Evolutionary conservation across 768 basidiomycete genomes (phyloP), one percentile per base, ranked within the genome.

Genomic region (Mycena indigotica): DNA sequence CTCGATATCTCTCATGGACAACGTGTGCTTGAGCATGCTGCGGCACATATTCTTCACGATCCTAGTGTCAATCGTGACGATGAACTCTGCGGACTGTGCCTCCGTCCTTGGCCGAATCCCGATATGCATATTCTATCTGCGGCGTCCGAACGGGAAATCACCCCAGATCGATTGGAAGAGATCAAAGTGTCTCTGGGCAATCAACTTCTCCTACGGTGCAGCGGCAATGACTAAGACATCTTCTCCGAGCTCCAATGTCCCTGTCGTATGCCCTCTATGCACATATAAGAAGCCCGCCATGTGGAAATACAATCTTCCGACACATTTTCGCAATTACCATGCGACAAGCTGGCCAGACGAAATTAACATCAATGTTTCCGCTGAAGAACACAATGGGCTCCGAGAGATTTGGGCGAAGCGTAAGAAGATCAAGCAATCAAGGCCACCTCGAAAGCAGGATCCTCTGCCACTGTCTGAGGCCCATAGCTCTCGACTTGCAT

Each of bases 51-150:
- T 26, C 67, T 70, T 15, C 29, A 64, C 50, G 69, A 71, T 46
- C 30, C 61, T 0, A 32, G 19, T 5, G 26, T 69, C 10, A 40
- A 60, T 16, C 50, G 44, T 1, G 55, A 56, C 2, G 24, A 17
- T 4, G 61, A 66, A 32, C 66, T 62, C 1, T 73, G 72, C 50
- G 67, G 72, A 1, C 50, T 72, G 2, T 73, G 70, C 50, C 61
- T 69, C 23, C 56, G 60, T 16, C 65, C 67, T 1, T 35, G 32
- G 32, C 32, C 32, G n/a, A n/a, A n/a, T n/a, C n/a, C n/a, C n/a
- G 32, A 8, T 35, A 17, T 35, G 32, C 17, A 35, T 35, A 8
- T 35, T 35, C 32, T 8, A 35, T 8, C 32, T 35, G n/a, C n/a
- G n/a, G n/a, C n/a, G n/a, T n/a, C n/a, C n/a, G n/a, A n/a, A n/a